phyloP scores from a whole-genome alignment of 2,329 filamentous ascomycete species.

The Epichloe aotearoae region DNA sequence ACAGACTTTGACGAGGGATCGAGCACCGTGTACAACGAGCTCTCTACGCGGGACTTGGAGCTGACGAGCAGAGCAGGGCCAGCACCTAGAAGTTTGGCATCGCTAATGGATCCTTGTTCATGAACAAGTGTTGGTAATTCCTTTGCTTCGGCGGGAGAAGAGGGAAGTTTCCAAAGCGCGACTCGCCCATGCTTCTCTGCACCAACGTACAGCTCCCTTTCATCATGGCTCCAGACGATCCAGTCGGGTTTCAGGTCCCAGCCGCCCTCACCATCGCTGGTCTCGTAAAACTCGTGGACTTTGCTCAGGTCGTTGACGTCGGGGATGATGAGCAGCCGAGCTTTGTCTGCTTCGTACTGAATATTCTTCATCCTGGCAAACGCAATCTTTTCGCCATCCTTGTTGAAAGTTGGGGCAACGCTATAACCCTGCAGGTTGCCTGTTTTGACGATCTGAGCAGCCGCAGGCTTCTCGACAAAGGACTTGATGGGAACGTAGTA shows the following conservation, averaged over 20 bases:
- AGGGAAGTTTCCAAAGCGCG: conserved; percentile 48
- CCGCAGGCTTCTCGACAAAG: conserved; percentile 41
- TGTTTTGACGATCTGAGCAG: conserved; percentile 39
- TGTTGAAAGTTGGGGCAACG: conserved; percentile 57
- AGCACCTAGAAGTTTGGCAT: conserved; percentile 38
- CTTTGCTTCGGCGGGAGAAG: conserved; percentile 35
- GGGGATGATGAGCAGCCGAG: conserved; percentile 50
- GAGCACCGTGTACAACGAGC: conserved; percentile 52
- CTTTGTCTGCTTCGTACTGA: conserved; percentile 67
- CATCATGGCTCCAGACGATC: conserved; percentile 44
- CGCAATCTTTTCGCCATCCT: conserved; percentile 54
- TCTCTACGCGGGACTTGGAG: conserved; percentile 58
- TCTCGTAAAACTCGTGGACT: conserved; percentile 49
- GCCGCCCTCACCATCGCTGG: conserved; percentile 46
- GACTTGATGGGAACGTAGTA: conserved; percentile 56
- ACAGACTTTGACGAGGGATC: conserved; percentile 27
- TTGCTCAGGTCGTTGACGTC: conserved; percentile 44
- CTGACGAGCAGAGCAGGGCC: conserved; percentile 45
- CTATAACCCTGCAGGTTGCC: conserved; percentile 51
- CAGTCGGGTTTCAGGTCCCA: conserved; percentile 48
- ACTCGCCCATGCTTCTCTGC: conserved; percentile 56
- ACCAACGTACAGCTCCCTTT: conserved; percentile 54
- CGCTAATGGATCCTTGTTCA: conserved; percentile 38
- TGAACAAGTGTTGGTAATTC: conserved; percentile 37
- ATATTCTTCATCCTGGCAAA: conserved; percentile 68